Evolutionary conservation across 176 grass and related monocot species (phyloP).

Genomic region (Dactylis glomerata): DNA sequence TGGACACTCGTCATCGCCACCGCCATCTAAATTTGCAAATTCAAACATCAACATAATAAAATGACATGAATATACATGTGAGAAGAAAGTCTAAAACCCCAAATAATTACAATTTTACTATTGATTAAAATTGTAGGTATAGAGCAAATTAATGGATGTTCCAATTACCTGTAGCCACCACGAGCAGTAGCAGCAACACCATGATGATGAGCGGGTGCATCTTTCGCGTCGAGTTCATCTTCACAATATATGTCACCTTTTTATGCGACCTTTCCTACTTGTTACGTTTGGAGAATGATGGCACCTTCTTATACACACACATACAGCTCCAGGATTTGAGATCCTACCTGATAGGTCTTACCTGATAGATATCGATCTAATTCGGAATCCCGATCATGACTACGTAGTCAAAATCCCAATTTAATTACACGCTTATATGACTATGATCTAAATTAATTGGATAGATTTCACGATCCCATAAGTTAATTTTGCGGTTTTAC

Average conservation of each 20-base stretch:
- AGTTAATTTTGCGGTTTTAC: too few relatives aligned
- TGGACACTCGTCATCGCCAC: not conserved
- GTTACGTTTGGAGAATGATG: not conserved
- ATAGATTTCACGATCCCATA: too few relatives aligned
- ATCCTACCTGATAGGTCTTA: too few relatives aligned
- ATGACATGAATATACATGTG: not conserved
- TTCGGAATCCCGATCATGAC: too few relatives aligned
- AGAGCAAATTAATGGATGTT: not conserved
- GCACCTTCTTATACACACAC: not conserved
- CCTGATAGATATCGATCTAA: too few relatives aligned
- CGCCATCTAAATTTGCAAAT: not conserved
- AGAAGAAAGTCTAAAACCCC: not conserved
- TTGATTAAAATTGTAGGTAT: not conserved
- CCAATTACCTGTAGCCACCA: not conserved
- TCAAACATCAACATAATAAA: not conserved
- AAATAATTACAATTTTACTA: not conserved
- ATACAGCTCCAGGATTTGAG: too few relatives aligned
- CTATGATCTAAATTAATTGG: too few relatives aligned
- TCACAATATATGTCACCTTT: not conserved
- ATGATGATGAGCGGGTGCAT: not conserved
- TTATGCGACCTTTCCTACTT: not conserved
- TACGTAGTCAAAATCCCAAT: too few relatives aligned
- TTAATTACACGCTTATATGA: too few relatives aligned
- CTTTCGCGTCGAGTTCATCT: not conserved
- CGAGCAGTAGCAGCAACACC: not conserved